Evolutionary conservation across 2,329 filamentous ascomycete species (phyloP), one percentile per base, ranked within the genome.

Genomic region (Botrytis medusae): DNA sequence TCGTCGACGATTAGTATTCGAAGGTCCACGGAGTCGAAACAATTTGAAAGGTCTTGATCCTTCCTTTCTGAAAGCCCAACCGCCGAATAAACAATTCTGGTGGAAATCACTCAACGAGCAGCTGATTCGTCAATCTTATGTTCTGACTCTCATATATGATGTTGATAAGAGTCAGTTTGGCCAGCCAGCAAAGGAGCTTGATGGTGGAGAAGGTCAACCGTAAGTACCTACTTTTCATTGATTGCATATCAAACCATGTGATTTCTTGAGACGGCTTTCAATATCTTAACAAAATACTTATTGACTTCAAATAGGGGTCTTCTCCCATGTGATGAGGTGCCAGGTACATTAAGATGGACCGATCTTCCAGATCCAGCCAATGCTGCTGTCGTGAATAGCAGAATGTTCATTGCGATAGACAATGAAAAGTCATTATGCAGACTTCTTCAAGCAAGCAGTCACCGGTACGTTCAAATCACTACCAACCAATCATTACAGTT

Each of bases 51-150:
- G 77, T 40, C 64, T 81, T 46, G 76, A 79, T 51, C 48, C 68
- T 16, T 72, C 57, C 29, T 73, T 78, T 67, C 61, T 78, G 37
- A 75, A 67, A 54, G 73, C 65, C 42, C 78, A 79, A 74, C 73
- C 72, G 20, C 74, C 32, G 34, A 69, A 62, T 16, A 79, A 77
- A 70, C 46, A 70, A 2, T 63, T 57, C 32, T 69, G 75, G 18
- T 91, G 88, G 88, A 84, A 83, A 69, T 86, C 87, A 46, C 82
- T 91, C 7, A 84, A 87, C 74, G 85, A 86, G 73, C 87, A 87
- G 74, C 82, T 91, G 20, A 80, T 80, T 29, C 84, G 87, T 42
- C 88, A 89, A 76, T 88, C 88, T 4, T 91, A 88, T 77, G 79
- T 89, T 37, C 75, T 91, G 9, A 86, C 89, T 74, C 78, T 84